phyloP scores from a whole-genome alignment of 371 early-diverging fungal genomes.

The Haplosporangium sp. region DNA sequence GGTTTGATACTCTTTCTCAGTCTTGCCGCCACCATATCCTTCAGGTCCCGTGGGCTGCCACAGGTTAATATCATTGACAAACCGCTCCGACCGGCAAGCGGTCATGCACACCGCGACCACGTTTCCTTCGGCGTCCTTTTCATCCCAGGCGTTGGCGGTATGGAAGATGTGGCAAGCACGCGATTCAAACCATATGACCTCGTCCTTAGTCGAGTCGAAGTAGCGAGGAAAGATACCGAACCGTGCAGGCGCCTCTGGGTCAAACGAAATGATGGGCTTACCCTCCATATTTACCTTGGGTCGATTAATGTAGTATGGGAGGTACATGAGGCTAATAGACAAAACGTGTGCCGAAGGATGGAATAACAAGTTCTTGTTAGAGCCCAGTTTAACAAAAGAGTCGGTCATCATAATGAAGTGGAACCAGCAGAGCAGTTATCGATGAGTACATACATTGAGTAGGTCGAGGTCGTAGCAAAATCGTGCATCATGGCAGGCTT shows the following conservation, averaged over 20 bases:
- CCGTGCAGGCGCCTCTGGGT: slow-evolving; percentile 16
- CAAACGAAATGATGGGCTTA: slow-evolving; percentile 36
- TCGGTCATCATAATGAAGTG: too few species aligned
- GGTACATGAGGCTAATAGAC: slow-evolving; percentile 19
- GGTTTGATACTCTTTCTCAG: slow-evolving; percentile 15
- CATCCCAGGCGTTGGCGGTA: slow-evolving; percentile 50
- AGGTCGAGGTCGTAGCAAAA: slow-evolving; percentile 33
- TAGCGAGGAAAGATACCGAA: slow-evolving; percentile 49
- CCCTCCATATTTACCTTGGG: slow-evolving; percentile 16
- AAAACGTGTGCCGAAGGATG: not conserved
- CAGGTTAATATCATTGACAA: slow-evolving; percentile 22
- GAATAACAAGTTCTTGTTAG: too few species aligned
- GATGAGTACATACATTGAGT: slow-evolving; percentile 26
- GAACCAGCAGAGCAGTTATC: too few species aligned
- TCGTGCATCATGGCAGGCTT: slow-evolving; percentile 40
- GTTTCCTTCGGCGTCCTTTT: slow-evolving; percentile 39
- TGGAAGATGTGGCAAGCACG: slow-evolving; percentile 44
- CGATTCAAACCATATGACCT: slow-evolving; percentile 44
- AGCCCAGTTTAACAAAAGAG: too few species aligned
- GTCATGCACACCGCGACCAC: slow-evolving; percentile 39
- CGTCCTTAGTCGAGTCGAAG: slow-evolving; percentile 30
- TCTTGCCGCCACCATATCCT: slow-evolving; percentile 36
- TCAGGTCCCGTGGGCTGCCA: slow-evolving; percentile 22
- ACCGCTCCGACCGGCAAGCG: slow-evolving; percentile 37
- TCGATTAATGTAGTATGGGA: slow-evolving; percentile 19